These are phyloP conservation scores for Pythium biforme DNA, from an alignment of 352 stramenopile species.

Conservation along the genomic window DNA sequence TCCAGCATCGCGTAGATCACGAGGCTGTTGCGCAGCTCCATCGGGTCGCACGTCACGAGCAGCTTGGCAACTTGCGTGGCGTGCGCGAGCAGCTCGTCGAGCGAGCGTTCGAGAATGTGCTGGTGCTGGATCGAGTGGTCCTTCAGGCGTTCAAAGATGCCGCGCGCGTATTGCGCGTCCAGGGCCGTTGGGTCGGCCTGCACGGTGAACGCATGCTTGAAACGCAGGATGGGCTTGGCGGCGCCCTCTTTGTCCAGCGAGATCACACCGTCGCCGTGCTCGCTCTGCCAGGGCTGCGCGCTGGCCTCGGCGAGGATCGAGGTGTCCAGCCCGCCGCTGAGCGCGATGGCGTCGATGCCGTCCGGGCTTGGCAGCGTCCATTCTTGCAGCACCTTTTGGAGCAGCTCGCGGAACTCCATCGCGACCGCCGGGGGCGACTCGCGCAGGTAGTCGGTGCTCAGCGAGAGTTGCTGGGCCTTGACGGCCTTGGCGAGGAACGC, in stretches of 20 bases:
- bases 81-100: slow-evolving; percentile 55
- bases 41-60: slow-evolving; percentile 76
- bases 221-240: slow-evolving; percentile 44
- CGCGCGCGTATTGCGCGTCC: slow-evolving; percentile 44
- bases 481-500: slow-evolving; percentile 39
- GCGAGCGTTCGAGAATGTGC: slow-evolving; percentile 49
- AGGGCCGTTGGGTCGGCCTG: slow-evolving; percentile 39
- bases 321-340: slow-evolving; percentile 70
- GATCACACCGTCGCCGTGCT: slow-evolving; percentile 30
- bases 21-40: slow-evolving; percentile 86
- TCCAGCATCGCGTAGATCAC: slow-evolving; percentile 79
- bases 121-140: slow-evolving; percentile 56
- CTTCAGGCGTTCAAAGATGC: slow-evolving; percentile 44
- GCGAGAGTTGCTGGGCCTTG: slow-evolving; percentile 29
- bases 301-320: slow-evolving; percentile 69
- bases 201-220: slow-evolving; percentile 56
- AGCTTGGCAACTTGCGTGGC: slow-evolving; percentile 41
- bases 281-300: slow-evolving; percentile 30
- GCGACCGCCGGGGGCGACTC: slow-evolving; percentile 31
- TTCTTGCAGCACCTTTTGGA: slow-evolving; percentile 57
- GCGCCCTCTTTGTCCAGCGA: slow-evolving; percentile 39
- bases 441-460: slow-evolving; percentile 51
- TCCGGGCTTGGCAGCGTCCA: slow-evolving; percentile 32
- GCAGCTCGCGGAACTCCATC: slow-evolving; percentile 43
- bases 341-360: slow-evolving; percentile 47